Base-by-base conservation (phyloP, 345 rosid species). In the Eucalyptus tenuipes region DNA sequence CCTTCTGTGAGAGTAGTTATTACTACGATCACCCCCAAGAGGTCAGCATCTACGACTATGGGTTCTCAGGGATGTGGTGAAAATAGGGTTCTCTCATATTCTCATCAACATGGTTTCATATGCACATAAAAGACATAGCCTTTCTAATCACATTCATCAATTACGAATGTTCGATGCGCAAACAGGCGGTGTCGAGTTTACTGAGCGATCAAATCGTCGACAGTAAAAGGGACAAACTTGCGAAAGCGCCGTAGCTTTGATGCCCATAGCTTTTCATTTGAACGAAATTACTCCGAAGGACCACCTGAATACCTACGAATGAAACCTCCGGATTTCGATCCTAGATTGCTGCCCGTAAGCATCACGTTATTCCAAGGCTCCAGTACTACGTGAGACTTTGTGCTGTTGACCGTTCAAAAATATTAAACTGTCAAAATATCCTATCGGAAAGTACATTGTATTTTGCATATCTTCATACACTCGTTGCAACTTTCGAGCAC, bases 11-110 rank as follows among this genome's bases (percentile, higher is more conserved):
- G 68, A 86, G 59, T 42, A 85, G 85, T 31, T 87, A 66, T 49
- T 80, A 22, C 31, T 40, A 50, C 88, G 87, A 81, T 87, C 87
- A 80, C 82, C 86, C 68, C 31, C 89, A 86, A 53, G 91, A 90
- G 52, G 80, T 87, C 82, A 86, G 94, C 87, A 86, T 86, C 31
- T 90, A 88, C 24, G 92, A 89, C 45, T 89, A 92, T 68, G 92
- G 90, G 4, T 75, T 75, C 82, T 33, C 82, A 75, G 47, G 47
- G 82, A 37, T 75, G 82, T 20, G 13, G 82, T 75, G 82, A 75
- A 40, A 2, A 5, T 75, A 24, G 47, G 82, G 47, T 75, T 75
- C 14, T 37, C n/a, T 20, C 82, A 37, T 71, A 5, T 37, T 71
- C 45, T 71, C 45, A 18, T 37, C 82, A 40, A 37, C 81, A 18